Percentiles rank a stretch among this genome's conserved stretches.
Evolutionary conservation across 1,139 yeast genomes (phyloP).

Genomic region (Hyphopichia burtonii): DNA sequence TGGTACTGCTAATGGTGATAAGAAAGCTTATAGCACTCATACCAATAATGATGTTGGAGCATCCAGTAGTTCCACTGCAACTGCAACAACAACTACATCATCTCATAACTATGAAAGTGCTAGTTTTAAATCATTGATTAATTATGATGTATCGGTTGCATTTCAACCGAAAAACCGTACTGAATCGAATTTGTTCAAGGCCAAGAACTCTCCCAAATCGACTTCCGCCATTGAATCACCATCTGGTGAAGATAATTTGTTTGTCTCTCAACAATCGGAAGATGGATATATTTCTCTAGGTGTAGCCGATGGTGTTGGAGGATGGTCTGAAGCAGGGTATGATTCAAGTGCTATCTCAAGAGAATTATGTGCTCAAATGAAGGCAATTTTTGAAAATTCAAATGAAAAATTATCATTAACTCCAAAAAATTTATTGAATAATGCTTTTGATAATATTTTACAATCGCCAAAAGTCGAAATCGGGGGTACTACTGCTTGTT

Average conservation of each 20-base stretch:
- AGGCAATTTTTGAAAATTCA: conserved; percentile 23
- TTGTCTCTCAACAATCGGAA: conserved; percentile 46
- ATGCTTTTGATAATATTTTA: conserved; percentile 55
- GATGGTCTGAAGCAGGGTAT: conserved; percentile 91
- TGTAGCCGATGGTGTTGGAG: conserved; percentile 98
- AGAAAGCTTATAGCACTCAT: not conserved
- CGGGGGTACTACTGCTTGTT: conserved; percentile 95
- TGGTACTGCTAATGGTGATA: conserved; percentile 1
- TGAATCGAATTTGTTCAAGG: conserved; percentile 41
- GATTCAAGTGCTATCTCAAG: conserved; percentile 82
- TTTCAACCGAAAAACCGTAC: conserved; percentile 71
- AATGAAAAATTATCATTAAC: conserved; percentile 8
- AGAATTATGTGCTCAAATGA: conserved; percentile 54
- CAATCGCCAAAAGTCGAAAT: conserved; percentile 66
- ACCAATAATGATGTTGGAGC: conserved; percentile 11
- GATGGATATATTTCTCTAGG: conserved; percentile 66
- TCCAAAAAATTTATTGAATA: conserved; percentile 52
- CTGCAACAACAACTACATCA: conserved; percentile 15
- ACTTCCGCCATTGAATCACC: conserved; percentile 49
- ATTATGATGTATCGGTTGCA: conserved; percentile 63
- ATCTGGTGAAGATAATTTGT: conserved; percentile 87
- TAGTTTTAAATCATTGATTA: conserved; percentile 21
- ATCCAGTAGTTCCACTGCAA: conserved; percentile 8
- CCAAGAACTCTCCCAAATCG: conserved; percentile 25
- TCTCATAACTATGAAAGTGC: conserved; percentile 17